phyloP scores from a whole-genome alignment of 768 basidiomycete species.

The Rhizopogon sp. region DNA sequence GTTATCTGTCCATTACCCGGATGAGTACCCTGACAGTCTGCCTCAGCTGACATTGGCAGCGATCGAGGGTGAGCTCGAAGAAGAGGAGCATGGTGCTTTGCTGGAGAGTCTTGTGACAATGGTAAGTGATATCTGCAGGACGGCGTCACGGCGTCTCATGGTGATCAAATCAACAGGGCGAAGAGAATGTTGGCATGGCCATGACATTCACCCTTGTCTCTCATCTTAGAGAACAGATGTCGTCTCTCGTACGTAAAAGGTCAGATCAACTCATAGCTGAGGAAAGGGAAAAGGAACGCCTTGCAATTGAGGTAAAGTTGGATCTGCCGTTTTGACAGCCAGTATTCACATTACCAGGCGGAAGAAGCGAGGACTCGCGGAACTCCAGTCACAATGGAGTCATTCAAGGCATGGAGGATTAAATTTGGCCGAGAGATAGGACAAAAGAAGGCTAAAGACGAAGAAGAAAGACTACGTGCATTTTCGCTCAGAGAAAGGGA shows the following conservation, averaged over 20 bases:
- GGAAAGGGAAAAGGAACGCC: constrained; percentile 69
- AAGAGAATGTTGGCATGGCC: constrained; percentile 90
- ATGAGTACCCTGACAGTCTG: constrained; percentile 78
- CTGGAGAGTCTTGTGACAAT: constrained; percentile 52
- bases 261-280: constrained; percentile 50
- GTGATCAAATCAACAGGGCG: constrained; percentile 42
- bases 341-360: constrained; percentile 44
- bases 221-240: constrained; percentile 75
- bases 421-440: constrained; percentile 71
- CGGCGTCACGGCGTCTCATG: not conserved
- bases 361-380: constrained; percentile 86
- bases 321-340: not conserved
- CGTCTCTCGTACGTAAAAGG: constrained; percentile 55
- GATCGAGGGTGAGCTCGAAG: constrained; percentile 60
- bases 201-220: constrained; percentile 96
- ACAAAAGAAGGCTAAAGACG: constrained; percentile 55
- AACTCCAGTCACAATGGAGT: constrained; percentile 82
- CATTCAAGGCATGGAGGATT: constrained; percentile 78
- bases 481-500: constrained; percentile 80
- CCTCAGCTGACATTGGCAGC: constrained; percentile 68
- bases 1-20: constrained; percentile 71
- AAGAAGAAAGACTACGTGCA: constrained; percentile 71
- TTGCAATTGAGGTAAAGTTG: constrained; percentile 64
- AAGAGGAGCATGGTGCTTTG: constrained; percentile 49
- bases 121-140: constrained; percentile 33